Evolutionary conservation across 2,329 filamentous ascomycete species (phyloP), one percentile per base, ranked within the genome.

Genomic region (Botrytis elliptica): DNA sequence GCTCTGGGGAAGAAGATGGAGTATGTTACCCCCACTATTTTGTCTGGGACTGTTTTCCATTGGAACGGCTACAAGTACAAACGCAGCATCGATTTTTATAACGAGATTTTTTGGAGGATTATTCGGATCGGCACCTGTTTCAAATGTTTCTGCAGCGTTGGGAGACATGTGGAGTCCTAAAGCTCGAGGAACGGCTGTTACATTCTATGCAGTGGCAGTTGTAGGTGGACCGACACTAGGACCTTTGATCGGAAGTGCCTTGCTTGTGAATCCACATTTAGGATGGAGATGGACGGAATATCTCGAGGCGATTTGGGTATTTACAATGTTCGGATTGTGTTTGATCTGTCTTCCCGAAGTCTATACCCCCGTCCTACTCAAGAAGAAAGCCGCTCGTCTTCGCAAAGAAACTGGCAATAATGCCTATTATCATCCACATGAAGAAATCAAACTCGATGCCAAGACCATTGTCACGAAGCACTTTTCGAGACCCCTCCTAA

Each of bases 91-190:
- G 0, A 83, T 93, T 4, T 84, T 93, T 62, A 85, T 92, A 40
- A 85, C 92, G 46, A 88, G 91, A 65, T 93, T 93, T 83, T 89
- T 92, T 73, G 87, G 87, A 6, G 89, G 89, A 57, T 81, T 88
- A 10, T 91, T 90, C 79, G 89, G 88, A 22, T 88, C 88, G 1
- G 89, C 88, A 22, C 88, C 89, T 6, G 83, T 91, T 74, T 90
- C 88, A 65, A 91, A 91, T 78, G 86, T 87, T 4, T 87, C 88
- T 9, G 89, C 88, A 71, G 88, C 89, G 8, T 87, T 90, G 74
- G 87, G 88, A 29, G 89, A 91, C 78, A 87, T 90, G 79, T 90
- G 89, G 76, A 78, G 83, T 25, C 85, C 86, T 7, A 82, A 83
- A 9, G 82, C 88, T 68, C 82, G 88, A 76, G 88, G 88, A 7